Conservation (phyloP, 164 flowering plant genomes). For the Santalum album region DNA sequence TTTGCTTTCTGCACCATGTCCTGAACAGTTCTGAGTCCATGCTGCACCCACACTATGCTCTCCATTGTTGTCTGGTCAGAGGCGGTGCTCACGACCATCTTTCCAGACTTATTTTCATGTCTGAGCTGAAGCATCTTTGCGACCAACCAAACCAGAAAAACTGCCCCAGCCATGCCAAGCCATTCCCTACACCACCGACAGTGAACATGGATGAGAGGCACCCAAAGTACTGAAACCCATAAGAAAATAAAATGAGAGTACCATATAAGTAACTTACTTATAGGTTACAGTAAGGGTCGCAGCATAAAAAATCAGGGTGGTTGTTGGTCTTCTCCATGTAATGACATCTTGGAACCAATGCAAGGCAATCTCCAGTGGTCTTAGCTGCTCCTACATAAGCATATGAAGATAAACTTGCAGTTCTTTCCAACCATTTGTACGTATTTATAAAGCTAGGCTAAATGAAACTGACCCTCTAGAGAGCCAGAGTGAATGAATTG, state of each 20-base stretch:
- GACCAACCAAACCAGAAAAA: conserved; percentile 32
- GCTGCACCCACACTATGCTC: conserved; percentile 75
- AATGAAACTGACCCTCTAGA: neutral
- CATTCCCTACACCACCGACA: conserved; percentile 51
- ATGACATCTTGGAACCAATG: conserved; percentile 35
- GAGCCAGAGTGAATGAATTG: too few species aligned
- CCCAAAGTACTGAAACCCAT: too few species aligned
- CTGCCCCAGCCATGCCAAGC: conserved; percentile 63
- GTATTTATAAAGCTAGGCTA: too few species aligned
- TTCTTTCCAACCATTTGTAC: too few species aligned
- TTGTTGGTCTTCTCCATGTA: conserved; percentile 58
- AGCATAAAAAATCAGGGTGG: conserved; percentile 28
- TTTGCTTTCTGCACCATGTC: conserved; percentile 43
- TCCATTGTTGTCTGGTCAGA: conserved; percentile 68
- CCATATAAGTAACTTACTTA: conserved; percentile 60
- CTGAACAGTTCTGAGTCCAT: conserved; percentile 40
- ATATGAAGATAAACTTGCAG: too few species aligned
- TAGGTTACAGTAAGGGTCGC: conserved; percentile 32
- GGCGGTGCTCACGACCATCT: conserved; percentile 46
- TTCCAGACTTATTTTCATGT: conserved; percentile 15
- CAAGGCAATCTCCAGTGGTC: conserved; percentile 34
- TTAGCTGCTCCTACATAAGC: conserved; percentile 59
- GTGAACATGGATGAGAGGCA: too few species aligned
- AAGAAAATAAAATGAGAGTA: too few species aligned
- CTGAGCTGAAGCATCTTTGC: conserved; percentile 43